phyloP scores from a whole-genome alignment of 2,329 filamentous ascomycete genomes.

The Trichoderma sp. region DNA sequence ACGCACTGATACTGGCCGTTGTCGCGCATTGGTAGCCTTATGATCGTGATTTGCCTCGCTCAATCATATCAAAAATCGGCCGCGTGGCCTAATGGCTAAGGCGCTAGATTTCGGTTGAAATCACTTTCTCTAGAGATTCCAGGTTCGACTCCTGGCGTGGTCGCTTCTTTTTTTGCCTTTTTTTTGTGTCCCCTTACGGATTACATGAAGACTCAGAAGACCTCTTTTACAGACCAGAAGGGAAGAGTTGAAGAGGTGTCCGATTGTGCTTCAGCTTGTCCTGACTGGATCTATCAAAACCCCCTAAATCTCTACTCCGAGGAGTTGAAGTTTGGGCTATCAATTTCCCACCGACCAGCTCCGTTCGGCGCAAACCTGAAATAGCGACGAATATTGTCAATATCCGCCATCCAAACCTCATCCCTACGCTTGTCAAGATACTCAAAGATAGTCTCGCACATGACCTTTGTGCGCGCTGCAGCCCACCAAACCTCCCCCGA shows the following conservation, averaged over 20 bases:
- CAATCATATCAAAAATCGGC: constrained; percentile 29
- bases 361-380: constrained; percentile 6
- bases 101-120: constrained; percentile 42
- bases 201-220: too few relatives aligned
- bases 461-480: constrained; percentile 1
- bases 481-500: constrained; percentile 22
- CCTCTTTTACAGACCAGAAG: too few relatives aligned
- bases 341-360: constrained; percentile 3
- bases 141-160: constrained; percentile 44
- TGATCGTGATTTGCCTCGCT: not conserved
- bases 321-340: not conserved
- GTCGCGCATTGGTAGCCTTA: accelerated
- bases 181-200: not conserved
- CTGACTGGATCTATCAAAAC: too few relatives aligned
- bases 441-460: constrained; percentile 24
- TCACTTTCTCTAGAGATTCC: constrained; percentile 40
- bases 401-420: not conserved
- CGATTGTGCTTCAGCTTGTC: too few relatives aligned
- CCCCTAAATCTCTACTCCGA: not conserved
- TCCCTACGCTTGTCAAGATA: constrained; percentile 7
- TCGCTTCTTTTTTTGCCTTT: constrained; percentile 31
- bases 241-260: too few relatives aligned
- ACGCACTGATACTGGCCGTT: not conserved
- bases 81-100: constrained; percentile 45
- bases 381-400: constrained; percentile 8